Evolutionary conservation across 2,329 filamentous ascomycete genomes (phyloP).

Genomic region (Tolypocladium capitatum): DNA sequence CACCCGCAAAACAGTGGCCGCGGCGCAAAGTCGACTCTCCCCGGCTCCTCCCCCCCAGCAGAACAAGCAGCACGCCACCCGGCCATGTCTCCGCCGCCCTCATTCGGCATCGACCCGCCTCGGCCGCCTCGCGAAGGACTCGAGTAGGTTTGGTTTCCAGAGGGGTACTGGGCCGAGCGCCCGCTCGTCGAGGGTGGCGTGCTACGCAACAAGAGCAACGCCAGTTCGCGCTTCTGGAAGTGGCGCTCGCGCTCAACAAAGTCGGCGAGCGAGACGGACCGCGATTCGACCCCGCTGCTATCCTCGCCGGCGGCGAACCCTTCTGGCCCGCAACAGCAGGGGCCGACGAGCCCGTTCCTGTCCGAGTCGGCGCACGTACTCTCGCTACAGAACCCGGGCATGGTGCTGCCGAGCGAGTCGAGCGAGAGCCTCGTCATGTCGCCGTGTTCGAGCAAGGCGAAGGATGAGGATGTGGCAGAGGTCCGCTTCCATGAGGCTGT

Average conservation of each 20-base stretch:
- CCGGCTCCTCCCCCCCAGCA: neutral
- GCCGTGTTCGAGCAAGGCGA: neutral
- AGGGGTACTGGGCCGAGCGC: slow-evolving; percentile 51
- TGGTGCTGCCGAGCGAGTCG: slow-evolving; percentile 2
- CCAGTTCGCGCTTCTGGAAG: slow-evolving; percentile 23
- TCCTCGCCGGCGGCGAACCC: slow-evolving; percentile 11
- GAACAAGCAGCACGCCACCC: neutral
- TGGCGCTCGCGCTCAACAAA: slow-evolving; percentile 26
- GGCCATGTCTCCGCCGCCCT: neutral
- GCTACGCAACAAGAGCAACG: slow-evolving; percentile 15
- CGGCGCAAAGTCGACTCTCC: neutral
- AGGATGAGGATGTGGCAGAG: neutral
- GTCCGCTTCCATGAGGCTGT: neutral
- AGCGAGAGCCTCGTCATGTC: slow-evolving; percentile 4
- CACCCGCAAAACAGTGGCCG: neutral
- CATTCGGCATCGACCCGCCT: slow-evolving; percentile 34
- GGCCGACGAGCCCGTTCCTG: slow-evolving; percentile 27
- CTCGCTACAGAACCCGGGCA: slow-evolving; percentile 26
- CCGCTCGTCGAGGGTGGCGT: slow-evolving; percentile 14
- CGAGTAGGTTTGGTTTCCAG: slow-evolving; percentile 52
- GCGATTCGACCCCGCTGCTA: slow-evolving; percentile 10
- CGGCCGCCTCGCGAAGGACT: slow-evolving; percentile 38
- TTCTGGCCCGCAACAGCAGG: slow-evolving; percentile 4
- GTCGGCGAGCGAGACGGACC: slow-evolving; percentile 20
- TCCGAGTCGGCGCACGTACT: slow-evolving; percentile 35